Conservation (phyloP, 2,329 filamentous ascomycete species). For the Pezicula rhizophila region DNA sequence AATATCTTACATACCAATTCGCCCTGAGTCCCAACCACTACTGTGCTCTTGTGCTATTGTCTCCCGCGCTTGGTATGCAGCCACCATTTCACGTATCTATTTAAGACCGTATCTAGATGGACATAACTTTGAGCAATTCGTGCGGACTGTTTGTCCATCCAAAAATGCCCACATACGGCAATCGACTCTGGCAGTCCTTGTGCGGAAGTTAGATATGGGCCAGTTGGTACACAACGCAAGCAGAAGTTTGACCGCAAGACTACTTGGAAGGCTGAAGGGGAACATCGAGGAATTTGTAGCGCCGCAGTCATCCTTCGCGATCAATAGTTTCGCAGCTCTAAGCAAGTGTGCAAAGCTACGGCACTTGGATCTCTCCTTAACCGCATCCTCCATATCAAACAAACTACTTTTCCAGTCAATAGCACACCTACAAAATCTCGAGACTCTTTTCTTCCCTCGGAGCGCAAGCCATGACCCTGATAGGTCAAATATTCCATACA, state of each 20-base stretch:
- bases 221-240: constrained; percentile 26
- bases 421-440: constrained; percentile 19
- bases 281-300: constrained; percentile 28
- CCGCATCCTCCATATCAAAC: constrained; percentile 25
- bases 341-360: constrained; percentile 26
- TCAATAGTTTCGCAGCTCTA: constrained; percentile 28
- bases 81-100: constrained; percentile 22
- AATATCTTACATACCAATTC: constrained; percentile 21
- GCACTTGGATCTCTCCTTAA: constrained; percentile 25
- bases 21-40: constrained; percentile 13
- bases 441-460: constrained; percentile 27
- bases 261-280: constrained; percentile 26
- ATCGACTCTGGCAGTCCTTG: constrained; percentile 22
- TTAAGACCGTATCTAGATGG: constrained; percentile 21
- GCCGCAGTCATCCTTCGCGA: constrained; percentile 27
- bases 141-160: constrained; percentile 27
- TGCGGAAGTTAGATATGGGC: constrained; percentile 27
- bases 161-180: constrained; percentile 29
- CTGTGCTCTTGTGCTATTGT: constrained; percentile 25
- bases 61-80: constrained; percentile 25
- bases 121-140: constrained; percentile 25
- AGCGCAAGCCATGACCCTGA: constrained; percentile 18
- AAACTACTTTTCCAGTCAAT: constrained; percentile 26
- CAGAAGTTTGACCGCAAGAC: constrained; percentile 24
- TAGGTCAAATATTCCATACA: constrained; percentile 10